Evolutionary conservation across 208 protist species (phyloP), one percentile per base, ranked within the genome.

Genomic region (Novymonas esmeraldas): DNA sequence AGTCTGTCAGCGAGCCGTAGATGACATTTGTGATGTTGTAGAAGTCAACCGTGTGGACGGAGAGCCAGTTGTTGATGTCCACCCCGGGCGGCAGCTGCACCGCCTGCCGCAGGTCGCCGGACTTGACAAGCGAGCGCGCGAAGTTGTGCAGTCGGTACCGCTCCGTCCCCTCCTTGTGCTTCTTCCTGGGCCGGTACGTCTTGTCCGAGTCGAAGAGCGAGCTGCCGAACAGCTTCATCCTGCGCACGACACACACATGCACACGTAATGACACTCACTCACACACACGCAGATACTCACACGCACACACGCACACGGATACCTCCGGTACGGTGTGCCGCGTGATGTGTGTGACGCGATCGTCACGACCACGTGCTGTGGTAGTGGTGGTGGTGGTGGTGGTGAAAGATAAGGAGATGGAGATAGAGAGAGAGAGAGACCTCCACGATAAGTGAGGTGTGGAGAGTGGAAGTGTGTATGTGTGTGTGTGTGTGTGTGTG

Each of bases 11-110:
- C 1, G 96, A 98, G 56, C 97, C 98, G 73, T 99, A 99, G 22
- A 99, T 76, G 45, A 99, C 89, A 69, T 99, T 99, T 7, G 98
- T 99, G 61, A 99, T 98, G 85, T 99, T 99, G 90, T 99, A 99
- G 73, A 99, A 99, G 73, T 99, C 98, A 4, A 99, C 92, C 1
- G 98, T 99, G 79, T 99, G 97, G 6, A 99, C 96, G 3, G 97
- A 98, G 11, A 99, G 84, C 98, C 98, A 99, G 74, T 99, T 95
- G 73, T 98, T 96, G 16, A 97, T 50, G 63, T 99, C 96, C 50
- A 99, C 98, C 14, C 98, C 94, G 11, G 90, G 81, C 14, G 98
- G 98, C 2, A 99, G 81, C 39, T 87, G 78, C 16, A 99, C 98
- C 0, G 98, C 97, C 36, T 95, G 87, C 36, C 82, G 90, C 28